Evolutionary conservation across 164 flowering plant species (phyloP), one percentile per base, ranked within the genome.

Genomic region (Pachysandra terminalis): DNA sequence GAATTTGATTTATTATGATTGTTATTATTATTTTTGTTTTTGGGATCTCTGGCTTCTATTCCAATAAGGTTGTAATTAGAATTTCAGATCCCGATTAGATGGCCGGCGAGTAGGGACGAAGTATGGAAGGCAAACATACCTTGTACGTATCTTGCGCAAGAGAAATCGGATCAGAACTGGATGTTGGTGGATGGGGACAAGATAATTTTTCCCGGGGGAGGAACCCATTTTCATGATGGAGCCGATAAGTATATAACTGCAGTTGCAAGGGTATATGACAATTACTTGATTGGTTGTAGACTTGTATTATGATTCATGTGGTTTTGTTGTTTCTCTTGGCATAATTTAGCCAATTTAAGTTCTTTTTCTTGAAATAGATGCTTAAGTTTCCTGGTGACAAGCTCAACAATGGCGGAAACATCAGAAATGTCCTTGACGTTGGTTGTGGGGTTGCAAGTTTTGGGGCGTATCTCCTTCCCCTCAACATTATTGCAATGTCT

Each of bases 71-170:
- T 70, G 12, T 63, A 60, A 56, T 73, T 83, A 76, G 84, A 78
- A 48, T 75, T 81, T 71, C 88, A 90, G 96, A 77, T 86, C n/a
- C 93, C 90, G 45, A 80, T 90, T 64, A 82, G 81, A 67, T 90
- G 96, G 96, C 96, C 96, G 0, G 80, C 73, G 2, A 90, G 96
- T 37, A 85, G 96, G 70, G 96, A 90, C 71, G 88, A 87, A 75
- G 96, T 90, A 22, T 90, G 96, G 96, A 90, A 88, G 73, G 93
- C 80, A 19, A 90, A 90, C 69, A 87, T 90, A 73, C 96, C 96
- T 1, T 93, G 88, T 63, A 90, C 93, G 0, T 91, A 87, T 68
- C 90, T 90, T 69, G 96, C 96, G 7, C 67, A 79, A 53, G 93
- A 88, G 83, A 90, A 90, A 73, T 88, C 93, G 0, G 96, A 90